phyloP scores from a whole-genome alignment of 176 grass and related monocot genomes.

The Lolium multiflorum region DNA sequence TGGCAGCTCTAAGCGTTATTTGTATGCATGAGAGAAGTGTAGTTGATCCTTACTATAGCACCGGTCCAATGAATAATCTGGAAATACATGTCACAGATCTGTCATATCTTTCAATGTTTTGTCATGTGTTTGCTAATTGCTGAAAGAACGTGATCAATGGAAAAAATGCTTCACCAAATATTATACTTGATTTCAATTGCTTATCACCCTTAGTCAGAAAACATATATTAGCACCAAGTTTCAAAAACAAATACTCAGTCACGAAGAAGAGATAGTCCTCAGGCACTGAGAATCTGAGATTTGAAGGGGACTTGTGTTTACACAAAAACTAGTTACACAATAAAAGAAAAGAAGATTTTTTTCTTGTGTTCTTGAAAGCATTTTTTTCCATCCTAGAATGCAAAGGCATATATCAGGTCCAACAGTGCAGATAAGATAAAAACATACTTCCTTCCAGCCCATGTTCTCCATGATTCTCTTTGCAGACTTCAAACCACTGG shows the following conservation, averaged over 20 bases:
- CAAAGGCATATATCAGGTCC: slow-evolving; percentile 22
- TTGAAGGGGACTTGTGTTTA: not conserved
- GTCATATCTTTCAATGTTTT: not conserved
- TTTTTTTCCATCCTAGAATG: slow-evolving; percentile 1
- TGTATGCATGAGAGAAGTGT: too few species aligned
- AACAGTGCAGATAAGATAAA: slow-evolving; percentile 41
- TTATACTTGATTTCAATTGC: not conserved
- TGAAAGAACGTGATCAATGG: slow-evolving; percentile 7
- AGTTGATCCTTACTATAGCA: too few species aligned
- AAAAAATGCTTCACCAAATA: slow-evolving; percentile 19
- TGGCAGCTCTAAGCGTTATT: too few species aligned
- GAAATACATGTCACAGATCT: too few species aligned
- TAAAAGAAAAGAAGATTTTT: not conserved
- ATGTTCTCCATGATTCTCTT: slow-evolving; percentile 94
- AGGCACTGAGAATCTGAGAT: slow-evolving; percentile 17
- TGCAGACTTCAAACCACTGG: slow-evolving; percentile 57
- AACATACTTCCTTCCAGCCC: slow-evolving; percentile 88
- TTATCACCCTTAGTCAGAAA: not conserved
- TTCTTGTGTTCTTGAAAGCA: slow-evolving; percentile 4
- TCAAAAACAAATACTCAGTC: not conserved
- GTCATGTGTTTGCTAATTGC: not conserved
- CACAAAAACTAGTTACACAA: not conserved
- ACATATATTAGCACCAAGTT: slow-evolving; percentile 9
- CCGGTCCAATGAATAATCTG: too few species aligned
- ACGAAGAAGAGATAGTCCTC: slow-evolving; percentile 14